Evolutionary conservation across 257 asterid genomes (phyloP).

Genomic region (Oldenlandia corymbosa): DNA sequence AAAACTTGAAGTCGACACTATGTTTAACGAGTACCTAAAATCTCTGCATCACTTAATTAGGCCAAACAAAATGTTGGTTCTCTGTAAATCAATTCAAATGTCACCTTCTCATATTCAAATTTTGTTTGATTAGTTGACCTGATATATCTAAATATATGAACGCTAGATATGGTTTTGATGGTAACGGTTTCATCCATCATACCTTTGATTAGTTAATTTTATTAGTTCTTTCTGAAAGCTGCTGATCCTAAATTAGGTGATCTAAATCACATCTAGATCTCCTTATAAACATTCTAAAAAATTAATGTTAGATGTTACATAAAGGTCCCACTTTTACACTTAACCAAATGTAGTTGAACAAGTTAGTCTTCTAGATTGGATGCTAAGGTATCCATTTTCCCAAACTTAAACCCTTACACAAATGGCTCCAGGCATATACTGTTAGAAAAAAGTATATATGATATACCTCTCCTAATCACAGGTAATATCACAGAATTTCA

Average conservation of each 20-base stretch:
- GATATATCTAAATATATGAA: constrained; percentile 6
- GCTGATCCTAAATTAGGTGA: constrained; percentile 16
- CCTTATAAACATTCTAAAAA: neutral
- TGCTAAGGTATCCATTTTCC: neutral
- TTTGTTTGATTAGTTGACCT: constrained; percentile 24
- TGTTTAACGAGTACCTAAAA: no score
- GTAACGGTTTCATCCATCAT: constrained; percentile 9
- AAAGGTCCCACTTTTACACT: neutral
- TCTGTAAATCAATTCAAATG: no score
- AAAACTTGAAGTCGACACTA: no score
- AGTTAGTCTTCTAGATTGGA: constrained; percentile 15
- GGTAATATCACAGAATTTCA: neutral
- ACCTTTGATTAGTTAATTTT: neutral
- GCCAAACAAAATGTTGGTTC: no score
- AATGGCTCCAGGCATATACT: constrained; percentile 17
- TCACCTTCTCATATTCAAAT: neutral
- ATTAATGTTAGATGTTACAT: constrained; percentile 13
- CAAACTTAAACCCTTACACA: neutral
- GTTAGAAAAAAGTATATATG: constrained; percentile 1
- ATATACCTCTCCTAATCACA: neutral
- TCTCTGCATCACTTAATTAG: no score
- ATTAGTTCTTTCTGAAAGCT: constrained; percentile 6
- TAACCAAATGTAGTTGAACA: constrained; percentile 15
- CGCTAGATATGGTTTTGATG: constrained; percentile 14
- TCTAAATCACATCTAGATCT: constrained; percentile 6